Percentiles rank a stretch among this genome's conserved stretches.
phyloP scores from a whole-genome alignment of 1,284 basidiomycete species.

The Butyriboletus pseudospeciosus region DNA sequence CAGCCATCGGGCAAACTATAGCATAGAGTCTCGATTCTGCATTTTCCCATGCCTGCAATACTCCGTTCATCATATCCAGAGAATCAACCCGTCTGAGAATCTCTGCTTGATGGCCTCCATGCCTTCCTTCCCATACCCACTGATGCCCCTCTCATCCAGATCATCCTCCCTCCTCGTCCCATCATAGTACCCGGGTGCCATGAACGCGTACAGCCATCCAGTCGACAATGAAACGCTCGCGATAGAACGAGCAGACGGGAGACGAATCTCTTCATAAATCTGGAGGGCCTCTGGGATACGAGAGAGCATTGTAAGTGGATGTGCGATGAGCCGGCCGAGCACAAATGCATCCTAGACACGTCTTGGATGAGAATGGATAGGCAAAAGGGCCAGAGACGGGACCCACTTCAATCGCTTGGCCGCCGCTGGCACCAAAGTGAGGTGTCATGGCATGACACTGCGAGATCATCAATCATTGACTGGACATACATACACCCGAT shows the following conservation, averaged over 20 bases:
- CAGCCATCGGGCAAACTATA: background rate
- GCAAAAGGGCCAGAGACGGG: too few relatives aligned
- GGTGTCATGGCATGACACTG: slow-evolving; percentile 33
- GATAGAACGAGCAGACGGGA: slow-evolving; percentile 17
- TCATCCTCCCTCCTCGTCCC: slow-evolving; percentile 10
- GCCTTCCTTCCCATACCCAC: slow-evolving; percentile 9
- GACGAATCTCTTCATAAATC: slow-evolving; percentile 31
- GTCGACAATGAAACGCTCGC: slow-evolving; percentile 9
- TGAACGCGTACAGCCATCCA: slow-evolving; percentile 11
- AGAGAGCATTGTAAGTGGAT: slow-evolving; percentile 18
- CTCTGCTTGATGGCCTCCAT: slow-evolving; percentile 15
- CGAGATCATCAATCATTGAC: background rate
- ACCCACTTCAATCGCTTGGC: slow-evolving; percentile 31
- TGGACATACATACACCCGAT: too few relatives aligned
- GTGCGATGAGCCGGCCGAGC: slow-evolving; percentile 31
- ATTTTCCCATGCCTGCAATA: slow-evolving; percentile 7
- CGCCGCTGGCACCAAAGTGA: slow-evolving; percentile 27
- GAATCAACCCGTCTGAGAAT: background rate
- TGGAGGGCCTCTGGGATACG: slow-evolving; percentile 21
- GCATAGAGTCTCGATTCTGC: slow-evolving; percentile 5
- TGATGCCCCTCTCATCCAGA: slow-evolving; percentile 8
- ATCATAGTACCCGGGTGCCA: slow-evolving; percentile 17
- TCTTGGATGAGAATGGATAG: background rate
- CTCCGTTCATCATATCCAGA: background rate
- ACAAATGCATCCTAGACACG: slow-evolving; percentile 32